A percentile compares a stretch with the other conserved stretches of the same genome.
Evolutionary conservation across 495 filamentous ascomycete genomes (phyloP).

Genomic region (Talaromyces proteolyticus): DNA sequence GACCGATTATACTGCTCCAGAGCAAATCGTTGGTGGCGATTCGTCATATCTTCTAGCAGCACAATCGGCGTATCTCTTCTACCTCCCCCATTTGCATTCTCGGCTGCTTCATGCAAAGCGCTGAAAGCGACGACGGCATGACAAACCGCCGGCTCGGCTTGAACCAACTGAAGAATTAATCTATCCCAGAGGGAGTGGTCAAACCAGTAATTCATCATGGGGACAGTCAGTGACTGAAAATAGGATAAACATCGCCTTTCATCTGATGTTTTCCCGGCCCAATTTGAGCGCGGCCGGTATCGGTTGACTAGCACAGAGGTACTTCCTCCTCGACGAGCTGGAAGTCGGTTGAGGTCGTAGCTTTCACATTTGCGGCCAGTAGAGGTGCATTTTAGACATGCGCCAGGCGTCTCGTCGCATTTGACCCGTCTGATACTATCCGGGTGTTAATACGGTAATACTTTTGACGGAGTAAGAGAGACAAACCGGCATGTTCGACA

Average conservation of each 20-base stretch:
- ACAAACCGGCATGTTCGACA: constrained; percentile 14
- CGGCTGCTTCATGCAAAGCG: constrained; percentile 27
- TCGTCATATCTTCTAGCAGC: constrained; percentile 8
- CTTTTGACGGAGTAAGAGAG: background rate
- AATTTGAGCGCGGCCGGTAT: background rate
- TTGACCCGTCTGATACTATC: constrained; percentile 13
- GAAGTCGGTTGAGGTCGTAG: constrained; percentile 13
- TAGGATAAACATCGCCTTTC: constrained; percentile 19
- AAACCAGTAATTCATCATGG: constrained; percentile 38
- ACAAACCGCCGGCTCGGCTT: constrained; percentile 41
- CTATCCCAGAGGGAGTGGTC: constrained; percentile 39
- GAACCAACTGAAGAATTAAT: constrained; percentile 35
- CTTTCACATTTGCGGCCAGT: constrained; percentile 15
- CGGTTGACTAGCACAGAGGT: background rate
- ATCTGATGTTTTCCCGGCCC: constrained; percentile 6
- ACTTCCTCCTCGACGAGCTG: background rate
- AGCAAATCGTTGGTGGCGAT: constrained; percentile 12
- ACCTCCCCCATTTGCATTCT: background rate
- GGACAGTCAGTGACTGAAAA: constrained; percentile 32
- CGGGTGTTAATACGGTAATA: background rate
- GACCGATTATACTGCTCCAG: constrained; percentile 11
- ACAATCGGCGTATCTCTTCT: too few species aligned
- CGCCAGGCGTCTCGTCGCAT: constrained; percentile 15
- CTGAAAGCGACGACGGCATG: constrained; percentile 46
- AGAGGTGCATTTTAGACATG: constrained; percentile 9